These are phyloP conservation scores for Gnomoniopsis smithogilvyi DNA, from an alignment of 2,329 filamentous ascomycete species.

Conservation along the genomic window DNA sequence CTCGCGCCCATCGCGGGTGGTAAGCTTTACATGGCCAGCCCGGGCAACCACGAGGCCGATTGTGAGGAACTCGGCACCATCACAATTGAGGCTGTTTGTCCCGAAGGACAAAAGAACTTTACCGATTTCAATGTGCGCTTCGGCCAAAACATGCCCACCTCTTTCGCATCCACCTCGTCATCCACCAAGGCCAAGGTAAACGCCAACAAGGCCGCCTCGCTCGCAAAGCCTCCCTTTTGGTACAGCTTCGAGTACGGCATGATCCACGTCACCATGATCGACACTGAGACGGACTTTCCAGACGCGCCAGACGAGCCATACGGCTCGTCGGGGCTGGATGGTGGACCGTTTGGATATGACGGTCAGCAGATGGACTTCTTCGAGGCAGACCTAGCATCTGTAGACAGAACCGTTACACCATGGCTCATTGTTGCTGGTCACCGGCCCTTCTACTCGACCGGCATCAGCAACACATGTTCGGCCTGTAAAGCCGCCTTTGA, in stretches of 20 bases:
- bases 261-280: conserved; percentile 50
- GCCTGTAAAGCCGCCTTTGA: conserved; percentile 53
- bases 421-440: conserved; percentile 47
- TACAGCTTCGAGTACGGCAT: conserved; percentile 60
- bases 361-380: conserved; percentile 53
- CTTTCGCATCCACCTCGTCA: conserved; percentile 46
- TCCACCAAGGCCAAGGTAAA: conserved; percentile 36
- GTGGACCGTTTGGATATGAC: conserved; percentile 45
- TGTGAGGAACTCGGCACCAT: conserved; percentile 39
- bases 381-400: conserved; percentile 50
- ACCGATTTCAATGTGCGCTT: conserved; percentile 58
- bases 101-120: conserved; percentile 56
- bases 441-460: conserved; percentile 45
- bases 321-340: conserved; percentile 38
- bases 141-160: conserved; percentile 46
- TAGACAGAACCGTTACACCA: conserved; percentile 53
- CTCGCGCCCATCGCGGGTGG: conserved; percentile 49
- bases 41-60: conserved; percentile 58
- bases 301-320: conserved; percentile 42
- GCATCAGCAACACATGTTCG: conserved; percentile 30
- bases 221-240: conserved; percentile 54
- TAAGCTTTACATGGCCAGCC: conserved; percentile 54
- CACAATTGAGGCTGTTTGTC: conserved; percentile 32
- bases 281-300: conserved; percentile 56
- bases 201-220: conserved; percentile 41